A percentile compares a stretch with the other conserved stretches of the same genome.
These are phyloP conservation scores for Herpetomonas samuelpessoai DNA, from an alignment of 208 protist genomes.

Conservation along the genomic window DNA sequence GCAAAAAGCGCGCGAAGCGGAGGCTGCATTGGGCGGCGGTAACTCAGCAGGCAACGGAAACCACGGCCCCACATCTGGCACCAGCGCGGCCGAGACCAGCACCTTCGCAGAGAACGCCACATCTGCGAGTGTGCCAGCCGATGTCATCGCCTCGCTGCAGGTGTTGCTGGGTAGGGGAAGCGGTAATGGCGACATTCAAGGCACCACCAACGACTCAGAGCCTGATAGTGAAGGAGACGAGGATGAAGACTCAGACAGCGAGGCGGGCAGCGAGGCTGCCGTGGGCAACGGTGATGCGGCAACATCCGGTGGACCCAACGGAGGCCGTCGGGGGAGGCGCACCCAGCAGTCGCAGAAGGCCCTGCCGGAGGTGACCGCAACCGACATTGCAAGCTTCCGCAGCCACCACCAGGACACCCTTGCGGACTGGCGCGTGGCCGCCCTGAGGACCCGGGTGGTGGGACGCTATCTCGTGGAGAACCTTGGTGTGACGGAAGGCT, in stretches of 20 bases:
- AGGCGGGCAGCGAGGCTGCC: background rate
- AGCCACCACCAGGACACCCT: constrained; percentile 11
- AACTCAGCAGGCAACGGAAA: background rate
- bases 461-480: constrained; percentile 34
- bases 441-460: constrained; percentile 11
- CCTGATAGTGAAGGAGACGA: too few relatives aligned
- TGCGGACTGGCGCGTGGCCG: constrained; percentile 10
- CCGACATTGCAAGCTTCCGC: constrained; percentile 6
- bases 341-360: background rate
- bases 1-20: background rate
- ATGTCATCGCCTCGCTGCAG: background rate
- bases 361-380: background rate
- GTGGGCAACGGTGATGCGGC: background rate
- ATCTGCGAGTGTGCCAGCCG: background rate
- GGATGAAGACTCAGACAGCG: too few relatives aligned
- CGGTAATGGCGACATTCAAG: background rate
- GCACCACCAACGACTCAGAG: background rate
- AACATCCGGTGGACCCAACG: background rate
- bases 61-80: too few relatives aligned
- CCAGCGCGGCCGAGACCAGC: background rate
- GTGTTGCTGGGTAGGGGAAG: too few relatives aligned
- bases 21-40: background rate
- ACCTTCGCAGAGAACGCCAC: background rate
- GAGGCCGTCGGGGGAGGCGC: background rate
- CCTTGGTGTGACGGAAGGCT: constrained; percentile 5